Evolutionary conservation across 768 basidiomycete species (phyloP).

Genomic region (Lactifluus piperatus): DNA sequence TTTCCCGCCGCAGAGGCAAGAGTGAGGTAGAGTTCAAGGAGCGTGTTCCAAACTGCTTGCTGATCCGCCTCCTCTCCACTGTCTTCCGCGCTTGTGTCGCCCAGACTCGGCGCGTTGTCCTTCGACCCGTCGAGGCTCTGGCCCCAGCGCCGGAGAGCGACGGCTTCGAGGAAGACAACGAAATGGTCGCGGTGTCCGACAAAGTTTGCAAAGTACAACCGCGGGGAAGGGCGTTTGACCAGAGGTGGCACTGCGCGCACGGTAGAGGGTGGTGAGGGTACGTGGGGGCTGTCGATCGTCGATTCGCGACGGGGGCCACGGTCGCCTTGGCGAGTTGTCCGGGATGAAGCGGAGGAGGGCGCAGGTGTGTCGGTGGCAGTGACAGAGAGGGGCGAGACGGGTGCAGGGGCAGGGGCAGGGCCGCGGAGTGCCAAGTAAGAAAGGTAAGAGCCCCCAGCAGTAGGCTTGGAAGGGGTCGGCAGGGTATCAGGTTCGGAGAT

Average conservation of each 20-base stretch:
- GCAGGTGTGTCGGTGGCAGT: constrained; percentile 16
- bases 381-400: constrained; percentile 33
- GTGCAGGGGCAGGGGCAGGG: constrained; percentile 36
- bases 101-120: constrained; percentile 8
- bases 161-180: constrained; percentile 79
- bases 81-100: constrained; percentile 20
- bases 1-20: constrained; percentile 30
- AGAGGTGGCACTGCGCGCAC: constrained; percentile 19
- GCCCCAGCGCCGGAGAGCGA: constrained; percentile 72
- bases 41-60: constrained; percentile 88
- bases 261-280: constrained; percentile 25
- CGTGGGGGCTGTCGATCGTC: constrained; percentile 28
- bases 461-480: constrained; percentile 25
- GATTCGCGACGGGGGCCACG: constrained; percentile 31
- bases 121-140: constrained; percentile 46
- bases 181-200: constrained; percentile 83
- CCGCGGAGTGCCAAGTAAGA: constrained; percentile 73
- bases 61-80: constrained; percentile 51
- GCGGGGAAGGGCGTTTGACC: constrained; percentile 62
- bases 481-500: constrained; percentile 31
- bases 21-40: constrained; percentile 86
- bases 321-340: constrained; percentile 9
- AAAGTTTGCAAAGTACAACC: constrained; percentile 89
- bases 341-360: constrained; percentile 14
- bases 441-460: constrained; percentile 54